Evolutionary conservation across 2,329 filamentous ascomycete genomes (phyloP).

Genomic region (Alternaria sp.): DNA sequence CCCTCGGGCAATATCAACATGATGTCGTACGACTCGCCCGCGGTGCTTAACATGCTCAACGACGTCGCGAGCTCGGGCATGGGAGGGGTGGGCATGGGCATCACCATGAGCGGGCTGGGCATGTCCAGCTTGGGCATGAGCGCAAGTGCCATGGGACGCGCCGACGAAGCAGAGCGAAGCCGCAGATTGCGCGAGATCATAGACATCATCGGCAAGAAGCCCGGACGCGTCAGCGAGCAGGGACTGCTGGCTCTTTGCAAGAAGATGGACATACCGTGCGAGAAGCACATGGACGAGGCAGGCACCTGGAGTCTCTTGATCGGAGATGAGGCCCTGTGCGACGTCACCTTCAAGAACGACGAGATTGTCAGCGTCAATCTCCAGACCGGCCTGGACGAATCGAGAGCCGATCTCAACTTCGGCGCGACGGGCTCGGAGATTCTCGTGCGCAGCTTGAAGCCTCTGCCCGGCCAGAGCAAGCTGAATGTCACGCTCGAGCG

Average conservation of each 20-base stretch:
- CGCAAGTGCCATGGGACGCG: conserved; percentile 47
- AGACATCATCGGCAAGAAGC: conserved; percentile 70
- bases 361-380: conserved; percentile 65
- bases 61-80: conserved; percentile 46
- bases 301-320: conserved; percentile 42
- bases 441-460: conserved; percentile 68
- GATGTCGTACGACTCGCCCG: conserved; percentile 51
- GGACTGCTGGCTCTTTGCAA: conserved; percentile 75
- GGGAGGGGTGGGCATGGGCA: conserved; percentile 42
- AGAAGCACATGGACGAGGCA: conserved; percentile 34
- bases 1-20: conserved; percentile 44
- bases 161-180: conserved; percentile 61
- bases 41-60: conserved; percentile 51
- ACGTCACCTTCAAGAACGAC: conserved; percentile 38
- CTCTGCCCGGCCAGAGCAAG: conserved; percentile 65
- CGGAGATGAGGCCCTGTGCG: conserved; percentile 42
- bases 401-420: conserved; percentile 59
- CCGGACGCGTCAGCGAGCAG: conserved; percentile 74
- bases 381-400: conserved; percentile 65
- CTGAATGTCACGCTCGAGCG: conserved; percentile 73
- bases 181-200: conserved; percentile 66
- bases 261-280: conserved; percentile 66
- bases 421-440: conserved; percentile 65
- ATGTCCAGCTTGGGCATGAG: conserved; percentile 49
- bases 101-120: conserved; percentile 50